Conservation (phyloP, 192 early-diverging fungal species). For the Mortierella hygrophila region DNA sequence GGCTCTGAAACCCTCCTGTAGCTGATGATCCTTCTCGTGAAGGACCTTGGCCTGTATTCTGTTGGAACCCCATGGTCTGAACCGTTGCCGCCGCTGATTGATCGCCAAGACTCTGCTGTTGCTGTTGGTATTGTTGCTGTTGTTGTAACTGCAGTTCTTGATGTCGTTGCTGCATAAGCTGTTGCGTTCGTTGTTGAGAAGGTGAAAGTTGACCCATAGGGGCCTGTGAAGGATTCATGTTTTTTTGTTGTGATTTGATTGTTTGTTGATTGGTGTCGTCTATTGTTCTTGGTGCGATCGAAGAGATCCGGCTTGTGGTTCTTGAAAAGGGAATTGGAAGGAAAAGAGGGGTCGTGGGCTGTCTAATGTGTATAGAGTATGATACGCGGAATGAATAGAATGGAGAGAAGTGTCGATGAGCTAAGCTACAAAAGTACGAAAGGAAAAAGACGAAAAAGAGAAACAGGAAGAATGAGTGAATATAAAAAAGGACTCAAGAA, state of each 20-base stretch:
- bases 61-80: background rate
- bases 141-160: slow-evolving; percentile 12
- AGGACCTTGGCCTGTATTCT: background rate
- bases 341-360: background rate
- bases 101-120: background rate
- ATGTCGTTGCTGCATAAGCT: slow-evolving; percentile 8
- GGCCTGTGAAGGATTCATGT: background rate
- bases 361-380: background rate
- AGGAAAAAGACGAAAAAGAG: background rate
- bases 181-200: slow-evolving; percentile 13
- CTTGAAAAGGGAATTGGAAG: background rate
- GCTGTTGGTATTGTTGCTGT: slow-evolving; percentile 9
- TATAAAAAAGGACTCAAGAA: background rate
- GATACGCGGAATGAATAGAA: background rate
- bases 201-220: background rate
- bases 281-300: background rate
- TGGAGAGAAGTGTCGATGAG: background rate
- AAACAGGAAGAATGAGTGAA: background rate
- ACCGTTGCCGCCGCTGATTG: background rate
- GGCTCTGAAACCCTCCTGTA: background rate
- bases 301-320: background rate
- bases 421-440: background rate
- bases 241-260: background rate
- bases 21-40: background rate
- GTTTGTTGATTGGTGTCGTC: background rate